Percentiles rank a stretch among this genome's conserved stretches.
Evolutionary conservation across 768 basidiomycete species (phyloP).

Genomic region (Boletus subparvulus): DNA sequence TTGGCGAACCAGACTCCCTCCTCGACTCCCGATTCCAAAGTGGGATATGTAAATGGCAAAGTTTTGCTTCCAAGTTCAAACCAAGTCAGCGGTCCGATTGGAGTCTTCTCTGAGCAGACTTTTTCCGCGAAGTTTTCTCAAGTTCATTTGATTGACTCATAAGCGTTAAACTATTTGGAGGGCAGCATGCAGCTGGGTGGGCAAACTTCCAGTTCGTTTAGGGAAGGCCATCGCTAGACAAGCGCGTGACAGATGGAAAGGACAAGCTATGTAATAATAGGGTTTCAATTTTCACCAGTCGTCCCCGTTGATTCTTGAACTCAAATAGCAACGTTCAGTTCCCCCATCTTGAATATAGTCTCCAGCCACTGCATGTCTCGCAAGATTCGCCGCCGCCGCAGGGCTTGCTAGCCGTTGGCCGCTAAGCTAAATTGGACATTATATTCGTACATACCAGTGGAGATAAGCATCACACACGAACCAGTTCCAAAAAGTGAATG

Average conservation of each 20-base stretch:
- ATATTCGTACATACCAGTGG: neutral
- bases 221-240: too few relatives aligned
- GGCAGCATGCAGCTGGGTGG: too few relatives aligned
- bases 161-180: too few relatives aligned
- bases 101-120: neutral
- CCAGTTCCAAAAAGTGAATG: conserved; percentile 4
- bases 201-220: too few relatives aligned
- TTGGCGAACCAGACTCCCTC: conserved; percentile 30
- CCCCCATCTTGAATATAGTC: neutral
- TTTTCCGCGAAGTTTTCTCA: too few relatives aligned
- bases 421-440: neutral
- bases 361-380: neutral
- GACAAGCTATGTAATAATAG: neutral
- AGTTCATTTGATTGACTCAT: neutral
- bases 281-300: neutral
- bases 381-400: neutral
- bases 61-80: neutral
- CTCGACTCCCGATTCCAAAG: conserved; percentile 32
- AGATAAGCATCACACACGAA: conserved; percentile 12
- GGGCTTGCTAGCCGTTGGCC: too few relatives aligned
- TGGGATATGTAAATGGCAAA: conserved; percentile 22
- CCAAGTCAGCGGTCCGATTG: neutral
- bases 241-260: too few relatives aligned
- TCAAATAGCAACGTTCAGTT: conserved; percentile 2
- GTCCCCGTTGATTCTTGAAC: neutral